phyloP scores from a whole-genome alignment of 805 yeast genomes.

The Candida ipomoeae region DNA sequence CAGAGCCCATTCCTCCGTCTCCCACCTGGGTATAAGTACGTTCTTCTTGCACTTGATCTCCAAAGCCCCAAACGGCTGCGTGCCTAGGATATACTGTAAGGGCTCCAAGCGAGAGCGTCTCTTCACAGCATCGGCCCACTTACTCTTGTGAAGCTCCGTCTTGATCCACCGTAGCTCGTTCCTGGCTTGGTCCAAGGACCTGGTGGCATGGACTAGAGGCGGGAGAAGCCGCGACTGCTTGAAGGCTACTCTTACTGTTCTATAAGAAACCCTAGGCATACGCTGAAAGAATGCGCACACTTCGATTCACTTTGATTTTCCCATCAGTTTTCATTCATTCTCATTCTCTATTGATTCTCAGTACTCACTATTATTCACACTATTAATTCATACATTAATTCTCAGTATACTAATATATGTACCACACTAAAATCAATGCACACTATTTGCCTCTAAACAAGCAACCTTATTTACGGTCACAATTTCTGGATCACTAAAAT shows the following conservation, averaged over 20 bases:
- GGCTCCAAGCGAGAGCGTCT: constrained; percentile 58
- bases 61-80: constrained; percentile 80
- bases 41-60: constrained; percentile 55
- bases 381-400: too few relatives aligned
- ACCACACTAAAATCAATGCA: too few relatives aligned
- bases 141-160: constrained; percentile 45
- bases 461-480: too few relatives aligned
- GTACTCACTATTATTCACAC: too few relatives aligned
- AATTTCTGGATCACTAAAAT: too few relatives aligned
- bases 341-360: neutral
- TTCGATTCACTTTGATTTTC: neutral
- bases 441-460: too few relatives aligned
- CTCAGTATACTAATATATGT: too few relatives aligned
- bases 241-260: constrained; percentile 25
- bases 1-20: constrained; percentile 86
- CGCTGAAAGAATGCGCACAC: neutral
- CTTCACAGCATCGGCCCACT: constrained; percentile 51
- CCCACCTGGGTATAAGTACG: constrained; percentile 90
- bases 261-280: constrained; percentile 34
- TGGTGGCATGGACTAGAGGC: constrained; percentile 31
- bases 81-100: constrained; percentile 76
- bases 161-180: constrained; percentile 63
- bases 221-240: constrained; percentile 26
- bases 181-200: constrained; percentile 39
- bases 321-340: neutral